phyloP scores from a whole-genome alignment of 257 asterid species.

The Perilla frutescens region DNA sequence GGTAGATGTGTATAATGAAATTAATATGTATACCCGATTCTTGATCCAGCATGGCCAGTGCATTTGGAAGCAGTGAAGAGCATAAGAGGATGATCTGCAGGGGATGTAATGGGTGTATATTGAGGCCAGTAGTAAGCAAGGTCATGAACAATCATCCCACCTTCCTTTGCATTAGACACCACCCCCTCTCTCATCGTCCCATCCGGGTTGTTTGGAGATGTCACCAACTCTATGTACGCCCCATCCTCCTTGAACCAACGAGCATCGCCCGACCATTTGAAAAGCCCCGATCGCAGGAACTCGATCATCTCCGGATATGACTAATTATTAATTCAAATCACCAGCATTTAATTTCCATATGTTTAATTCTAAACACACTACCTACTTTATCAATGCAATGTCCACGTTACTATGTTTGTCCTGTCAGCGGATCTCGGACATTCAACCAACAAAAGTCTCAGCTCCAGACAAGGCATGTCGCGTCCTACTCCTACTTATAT shows the following conservation, averaged over 20 bases:
- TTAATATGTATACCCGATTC: conserved; percentile 64
- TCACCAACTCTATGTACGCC: conserved; percentile 73
- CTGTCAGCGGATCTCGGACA: conserved; percentile 42
- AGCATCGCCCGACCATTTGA: conserved; percentile 87
- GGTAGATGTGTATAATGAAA: too few species aligned
- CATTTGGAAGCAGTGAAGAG: conserved; percentile 86
- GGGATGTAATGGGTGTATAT: conserved; percentile 69
- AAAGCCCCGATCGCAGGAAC: conserved; percentile 55
- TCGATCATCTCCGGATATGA: conserved; percentile 64
- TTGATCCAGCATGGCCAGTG: conserved; percentile 93
- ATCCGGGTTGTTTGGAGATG: conserved; percentile 83
- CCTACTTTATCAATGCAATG: too few species aligned
- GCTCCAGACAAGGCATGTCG: conserved; percentile 47
- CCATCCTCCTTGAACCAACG: conserved; percentile 47
- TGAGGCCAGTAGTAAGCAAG: conserved; percentile 97
- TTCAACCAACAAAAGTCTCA: conserved; percentile 40
- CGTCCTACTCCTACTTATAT: conserved; percentile 9
- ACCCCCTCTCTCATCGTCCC: conserved; percentile 60
- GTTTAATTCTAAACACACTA: too few species aligned
- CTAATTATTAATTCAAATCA: conserved; percentile 36
- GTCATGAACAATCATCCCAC: conserved; percentile 57
- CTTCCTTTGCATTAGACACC: conserved; percentile 49
- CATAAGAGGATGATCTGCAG: conserved; percentile 70
- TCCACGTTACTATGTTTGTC: conserved; percentile 33
- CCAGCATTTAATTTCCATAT: too few species aligned